Evolutionary conservation across 1,284 basidiomycete genomes (phyloP).

Genomic region (Rhizoctonia solani): DNA sequence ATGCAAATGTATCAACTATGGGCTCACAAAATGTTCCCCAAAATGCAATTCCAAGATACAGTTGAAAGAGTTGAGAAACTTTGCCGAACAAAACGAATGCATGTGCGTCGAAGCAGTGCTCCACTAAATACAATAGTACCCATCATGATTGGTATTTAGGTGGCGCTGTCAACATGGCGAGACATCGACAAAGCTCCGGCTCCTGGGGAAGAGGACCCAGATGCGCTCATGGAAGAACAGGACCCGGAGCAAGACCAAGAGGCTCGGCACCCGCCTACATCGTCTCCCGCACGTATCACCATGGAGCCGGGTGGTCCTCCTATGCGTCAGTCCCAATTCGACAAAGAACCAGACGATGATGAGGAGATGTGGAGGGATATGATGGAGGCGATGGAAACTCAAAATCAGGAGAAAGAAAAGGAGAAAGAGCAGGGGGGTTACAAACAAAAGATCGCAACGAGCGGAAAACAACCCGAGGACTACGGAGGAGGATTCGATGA

Average conservation of each 20-base stretch:
- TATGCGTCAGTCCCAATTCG: slow-evolving; percentile 39
- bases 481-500: slow-evolving; percentile 23
- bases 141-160: slow-evolving; percentile 48
- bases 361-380: slow-evolving; percentile 72
- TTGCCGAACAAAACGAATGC: slow-evolving; percentile 81
- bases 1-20: slow-evolving; percentile 88
- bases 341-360: slow-evolving; percentile 51
- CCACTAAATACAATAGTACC: neutral
- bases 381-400: slow-evolving; percentile 59
- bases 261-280: slow-evolving; percentile 21
- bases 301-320: slow-evolving; percentile 24
- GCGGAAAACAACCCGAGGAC: neutral
- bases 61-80: slow-evolving; percentile 80
- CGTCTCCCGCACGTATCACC: slow-evolving; percentile 23
- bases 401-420: slow-evolving; percentile 37
- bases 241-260: slow-evolving; percentile 40
- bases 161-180: slow-evolving; percentile 70
- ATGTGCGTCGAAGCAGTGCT: slow-evolving; percentile 55
- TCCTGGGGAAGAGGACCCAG: slow-evolving; percentile 44
- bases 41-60: slow-evolving; percentile 82
- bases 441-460: neutral
- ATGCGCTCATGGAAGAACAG: slow-evolving; percentile 39
- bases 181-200: slow-evolving; percentile 47
- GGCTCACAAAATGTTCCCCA: slow-evolving; percentile 89
- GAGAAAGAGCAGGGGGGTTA: too few species aligned